Conservation (phyloP, 176 grass and related monocot species). For the Bothriochloa decipiens region DNA sequence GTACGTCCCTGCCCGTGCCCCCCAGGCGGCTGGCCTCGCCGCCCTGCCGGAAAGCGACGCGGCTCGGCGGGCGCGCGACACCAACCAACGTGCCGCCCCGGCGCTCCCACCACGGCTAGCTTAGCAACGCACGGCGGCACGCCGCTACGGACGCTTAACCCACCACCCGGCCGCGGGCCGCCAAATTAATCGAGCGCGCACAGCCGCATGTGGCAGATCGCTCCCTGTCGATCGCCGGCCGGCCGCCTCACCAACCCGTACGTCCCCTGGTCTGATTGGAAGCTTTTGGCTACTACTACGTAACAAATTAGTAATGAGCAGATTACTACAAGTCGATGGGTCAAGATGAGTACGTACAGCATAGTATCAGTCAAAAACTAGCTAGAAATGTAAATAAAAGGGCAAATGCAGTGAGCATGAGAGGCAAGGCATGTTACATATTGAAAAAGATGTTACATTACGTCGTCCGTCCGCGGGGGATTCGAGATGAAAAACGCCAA, state of each 20-base stretch:
- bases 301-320: not conserved
- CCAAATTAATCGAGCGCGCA: not conserved
- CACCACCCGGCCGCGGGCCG: not conserved
- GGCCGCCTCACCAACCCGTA: not conserved
- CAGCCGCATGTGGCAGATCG: conserved; percentile 32
- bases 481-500: conserved; percentile 42
- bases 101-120: not conserved
- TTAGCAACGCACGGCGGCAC: not conserved
- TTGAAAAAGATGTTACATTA: conserved; percentile 16
- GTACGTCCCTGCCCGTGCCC: not conserved
- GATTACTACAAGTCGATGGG: not conserved
- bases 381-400: not conserved
- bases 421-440: conserved; percentile 15
- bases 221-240: not conserved
- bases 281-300: conserved; percentile 4
- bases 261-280: not conserved
- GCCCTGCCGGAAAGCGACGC: conserved; percentile 33
- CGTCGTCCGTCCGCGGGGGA: conserved; percentile 1
- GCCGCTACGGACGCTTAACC: not conserved
- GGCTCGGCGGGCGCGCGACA: conserved; percentile 32
- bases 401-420: not conserved
- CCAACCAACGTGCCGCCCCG: not conserved
- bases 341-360: not conserved
- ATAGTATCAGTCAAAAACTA: conserved; percentile 33
- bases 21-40: not conserved